Percentiles rank a stretch among this genome's conserved stretches.
These are phyloP conservation scores for Microcera coccophila DNA, from an alignment of 2,329 filamentous ascomycete genomes.

Conservation along the genomic window DNA sequence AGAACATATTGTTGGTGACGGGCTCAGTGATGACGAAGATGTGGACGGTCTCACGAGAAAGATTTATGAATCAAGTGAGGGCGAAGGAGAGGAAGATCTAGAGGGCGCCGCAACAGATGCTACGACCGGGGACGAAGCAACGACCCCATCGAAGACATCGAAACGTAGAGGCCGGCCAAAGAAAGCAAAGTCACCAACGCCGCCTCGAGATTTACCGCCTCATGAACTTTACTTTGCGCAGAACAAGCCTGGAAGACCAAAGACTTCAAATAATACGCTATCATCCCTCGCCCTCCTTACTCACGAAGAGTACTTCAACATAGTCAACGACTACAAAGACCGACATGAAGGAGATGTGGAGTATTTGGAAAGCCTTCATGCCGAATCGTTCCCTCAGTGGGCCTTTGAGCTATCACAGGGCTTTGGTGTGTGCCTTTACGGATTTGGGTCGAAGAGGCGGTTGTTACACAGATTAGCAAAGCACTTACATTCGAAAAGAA, in stretches of 20 bases:
- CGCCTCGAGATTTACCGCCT: slow-evolving; percentile 74
- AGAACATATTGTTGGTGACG: slow-evolving; percentile 62
- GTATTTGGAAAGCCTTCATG: slow-evolving; percentile 70
- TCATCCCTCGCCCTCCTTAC: slow-evolving; percentile 71
- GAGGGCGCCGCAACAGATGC: slow-evolving; percentile 16
- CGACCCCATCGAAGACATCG: slow-evolving; percentile 43
- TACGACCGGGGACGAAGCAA: slow-evolving; percentile 32
- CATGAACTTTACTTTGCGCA: slow-evolving; percentile 94
- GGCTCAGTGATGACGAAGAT: slow-evolving; percentile 68
- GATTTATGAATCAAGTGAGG: slow-evolving; percentile 59
- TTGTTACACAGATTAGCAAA: slow-evolving; percentile 73
- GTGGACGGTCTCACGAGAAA: slow-evolving; percentile 64
- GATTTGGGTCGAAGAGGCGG: slow-evolving; percentile 81
- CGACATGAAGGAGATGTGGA: slow-evolving; percentile 66
- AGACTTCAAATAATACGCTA: slow-evolving; percentile 84
- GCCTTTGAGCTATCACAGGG: slow-evolving; percentile 80
- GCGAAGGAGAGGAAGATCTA: slow-evolving; percentile 41
- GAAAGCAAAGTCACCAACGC: slow-evolving; percentile 63
- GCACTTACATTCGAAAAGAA: slow-evolving; percentile 49
- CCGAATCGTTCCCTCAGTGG: slow-evolving; percentile 86
- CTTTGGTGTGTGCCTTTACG: slow-evolving; percentile 88
- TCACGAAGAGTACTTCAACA: slow-evolving; percentile 84
- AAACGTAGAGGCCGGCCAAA: slow-evolving; percentile 25
- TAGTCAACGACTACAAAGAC: slow-evolving; percentile 60
- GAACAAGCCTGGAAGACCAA: slow-evolving; percentile 74